Evolutionary conservation across 805 yeast genomes (phyloP), one percentile per base, ranked within the genome.

Genomic region (Yamadazyma endophytica): DNA sequence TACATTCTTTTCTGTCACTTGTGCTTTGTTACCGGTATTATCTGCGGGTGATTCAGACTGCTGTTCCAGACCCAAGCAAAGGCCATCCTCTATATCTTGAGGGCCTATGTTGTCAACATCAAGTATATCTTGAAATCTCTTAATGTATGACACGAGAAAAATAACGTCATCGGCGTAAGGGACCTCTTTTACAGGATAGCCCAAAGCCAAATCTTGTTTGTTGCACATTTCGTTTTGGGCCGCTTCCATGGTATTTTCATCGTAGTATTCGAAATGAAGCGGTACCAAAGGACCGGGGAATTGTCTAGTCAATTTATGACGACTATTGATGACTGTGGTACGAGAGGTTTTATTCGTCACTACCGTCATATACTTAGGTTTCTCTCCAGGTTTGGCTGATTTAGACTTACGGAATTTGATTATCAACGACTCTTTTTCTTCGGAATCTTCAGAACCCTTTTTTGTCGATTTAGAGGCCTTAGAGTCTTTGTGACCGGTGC

Each of bases 241-340:
- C 2, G 49, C 45, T 4, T 21, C 21, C 24, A 61, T 33, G 8
- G 53, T 28, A 40, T 58, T 60, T 11, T 61, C 68, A 35, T 65
- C 70, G 33, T 65, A 64, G 8, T 54, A 40, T 26, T 56, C 61
- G 35, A 56, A 64, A 29, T 48, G 41, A 17, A 65, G 40, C 1
- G 58, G 54, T 4, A 64, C 46, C 26, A 64, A 42, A 1, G 72
- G 70, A 1, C 69, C 70, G 1, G 70, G 69, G 11, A 56, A 47
- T 21, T 58, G 58, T 19, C 67, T 42, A 6, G 63, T 45, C 11
- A 47, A 36, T 37, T 56, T 59, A 32, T 50, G 46, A 12, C 50
- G 46, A 13, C 49, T 49, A 16, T 49, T 52, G 4, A 55, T 19
- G 1, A 64, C 50, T 6, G 64, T 59, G n/a, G 70, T 65, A 23